Conservation (phyloP, 2,329 filamentous ascomycete genomes). For the Botrytis byssoidea region DNA sequence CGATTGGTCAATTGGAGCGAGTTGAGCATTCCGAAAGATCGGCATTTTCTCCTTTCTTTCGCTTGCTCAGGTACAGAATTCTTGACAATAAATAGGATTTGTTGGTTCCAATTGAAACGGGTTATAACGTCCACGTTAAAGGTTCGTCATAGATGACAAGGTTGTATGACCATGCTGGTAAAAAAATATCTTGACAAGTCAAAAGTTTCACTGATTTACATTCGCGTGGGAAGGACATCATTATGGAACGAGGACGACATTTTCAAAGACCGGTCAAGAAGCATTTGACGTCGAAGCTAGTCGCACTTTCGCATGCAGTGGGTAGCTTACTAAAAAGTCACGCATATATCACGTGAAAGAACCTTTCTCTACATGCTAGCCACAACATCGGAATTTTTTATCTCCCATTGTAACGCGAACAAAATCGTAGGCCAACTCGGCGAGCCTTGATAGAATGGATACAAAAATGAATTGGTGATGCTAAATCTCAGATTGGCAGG, state of each 20-base stretch:
- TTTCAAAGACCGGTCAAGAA: neutral
- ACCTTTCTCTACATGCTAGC: neutral
- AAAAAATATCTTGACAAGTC: neutral
- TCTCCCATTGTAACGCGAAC: neutral
- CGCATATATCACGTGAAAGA: neutral
- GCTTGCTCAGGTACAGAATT: neutral
- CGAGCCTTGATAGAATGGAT: neutral
- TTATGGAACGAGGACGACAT: neutral
- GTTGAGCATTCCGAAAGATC: neutral
- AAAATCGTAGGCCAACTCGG: neutral
- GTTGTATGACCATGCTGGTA: neutral
- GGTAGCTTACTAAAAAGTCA: neutral
- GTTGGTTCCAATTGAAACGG: neutral
- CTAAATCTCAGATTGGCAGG: neutral
- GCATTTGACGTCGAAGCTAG: neutral
- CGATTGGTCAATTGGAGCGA: neutral
- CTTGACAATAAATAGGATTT: neutral
- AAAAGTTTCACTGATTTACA: neutral
- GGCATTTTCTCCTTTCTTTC: neutral
- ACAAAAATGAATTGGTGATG: neutral
- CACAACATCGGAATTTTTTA: neutral
- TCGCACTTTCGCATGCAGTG: neutral
- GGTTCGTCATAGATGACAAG: slow-evolving; percentile 1
- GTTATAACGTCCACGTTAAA: neutral
- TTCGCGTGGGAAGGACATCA: neutral